Conservation (phyloP, 1,139 yeast species). For the Zhuliangozyma parablackwelliae region DNA sequence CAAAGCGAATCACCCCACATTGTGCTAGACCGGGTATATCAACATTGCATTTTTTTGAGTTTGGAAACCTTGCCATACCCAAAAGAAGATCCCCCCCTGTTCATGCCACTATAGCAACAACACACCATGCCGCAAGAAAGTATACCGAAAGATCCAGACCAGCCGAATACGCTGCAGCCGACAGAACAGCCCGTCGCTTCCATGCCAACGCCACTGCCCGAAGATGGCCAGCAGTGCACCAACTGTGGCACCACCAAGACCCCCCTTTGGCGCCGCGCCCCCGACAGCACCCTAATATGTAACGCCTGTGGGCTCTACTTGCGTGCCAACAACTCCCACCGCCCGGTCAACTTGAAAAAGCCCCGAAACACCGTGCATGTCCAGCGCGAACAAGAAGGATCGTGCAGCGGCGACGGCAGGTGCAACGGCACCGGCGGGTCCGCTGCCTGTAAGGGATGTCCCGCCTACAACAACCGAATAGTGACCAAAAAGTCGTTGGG, state of each 20-base stretch:
- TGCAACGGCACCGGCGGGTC: constrained; percentile 89
- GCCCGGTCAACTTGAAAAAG: constrained; percentile 60
- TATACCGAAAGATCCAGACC: too few relatives aligned
- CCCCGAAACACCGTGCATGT: constrained; percentile 58
- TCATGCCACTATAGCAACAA: too few relatives aligned
- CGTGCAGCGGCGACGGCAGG: constrained; percentile 79
- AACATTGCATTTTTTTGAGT: too few relatives aligned
- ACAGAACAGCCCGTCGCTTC: too few relatives aligned
- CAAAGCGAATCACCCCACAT: too few relatives aligned
- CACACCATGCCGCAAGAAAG: too few relatives aligned
- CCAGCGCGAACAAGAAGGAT: constrained; percentile 44
- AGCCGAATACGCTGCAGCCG: too few relatives aligned
- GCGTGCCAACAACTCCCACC: constrained; percentile 49
- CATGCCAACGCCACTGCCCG: too few relatives aligned
- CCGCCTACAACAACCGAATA: constrained; percentile 72
- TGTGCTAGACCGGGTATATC: too few relatives aligned
- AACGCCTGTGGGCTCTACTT: constrained; percentile 69
- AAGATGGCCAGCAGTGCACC: constrained; percentile 48
- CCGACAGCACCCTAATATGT: constrained; percentile 61
- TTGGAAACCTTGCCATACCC: too few relatives aligned
- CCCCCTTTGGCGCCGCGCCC: constrained; percentile 68
- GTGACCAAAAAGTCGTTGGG: constrained; percentile 20
- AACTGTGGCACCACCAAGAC: constrained; percentile 68
- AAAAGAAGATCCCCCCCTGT: too few relatives aligned
- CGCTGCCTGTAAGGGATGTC: constrained; percentile 76